phyloP scores from a whole-genome alignment of 2,329 filamentous ascomycete genomes.

The Diaporthe citri region DNA sequence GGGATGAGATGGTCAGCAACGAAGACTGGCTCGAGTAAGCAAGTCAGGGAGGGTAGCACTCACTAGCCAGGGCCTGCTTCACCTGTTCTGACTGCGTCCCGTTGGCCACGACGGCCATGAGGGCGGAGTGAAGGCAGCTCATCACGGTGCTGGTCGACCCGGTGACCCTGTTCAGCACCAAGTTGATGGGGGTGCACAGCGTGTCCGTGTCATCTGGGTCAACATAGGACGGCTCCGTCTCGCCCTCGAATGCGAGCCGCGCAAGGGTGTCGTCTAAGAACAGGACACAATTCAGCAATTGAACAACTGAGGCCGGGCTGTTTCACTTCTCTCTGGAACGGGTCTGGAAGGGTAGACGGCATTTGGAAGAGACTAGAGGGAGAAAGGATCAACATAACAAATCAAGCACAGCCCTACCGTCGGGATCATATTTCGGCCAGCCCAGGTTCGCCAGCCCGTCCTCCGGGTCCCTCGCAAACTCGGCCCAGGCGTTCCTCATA shows the following conservation, averaged over 20 bases:
- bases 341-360: background rate
- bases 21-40: background rate
- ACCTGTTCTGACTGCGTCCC: conserved; percentile 11
- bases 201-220: conserved; percentile 24
- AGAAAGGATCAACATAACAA: too few species aligned
- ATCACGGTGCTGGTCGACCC: background rate
- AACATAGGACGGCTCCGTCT: conserved; percentile 1
- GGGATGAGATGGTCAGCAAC: background rate
- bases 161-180: conserved; percentile 22
- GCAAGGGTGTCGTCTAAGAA: background rate
- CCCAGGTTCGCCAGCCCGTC: conserved; percentile 18
- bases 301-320: background rate
- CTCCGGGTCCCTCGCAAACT: conserved; percentile 33
- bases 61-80: conserved; percentile 17
- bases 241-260: conserved; percentile 3
- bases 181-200: conserved; percentile 17
- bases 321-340: too few species aligned
- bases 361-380: background rate
- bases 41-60: background rate
- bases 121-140: conserved; percentile 13
- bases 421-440: conserved; percentile 27
- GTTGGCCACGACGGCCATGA: conserved; percentile 7
- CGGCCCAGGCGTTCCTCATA: conserved; percentile 33
- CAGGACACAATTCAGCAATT: background rate
- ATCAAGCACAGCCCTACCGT: background rate